phyloP scores from a whole-genome alignment of 176 grass and related monocot species.

The Musa beccarii region DNA sequence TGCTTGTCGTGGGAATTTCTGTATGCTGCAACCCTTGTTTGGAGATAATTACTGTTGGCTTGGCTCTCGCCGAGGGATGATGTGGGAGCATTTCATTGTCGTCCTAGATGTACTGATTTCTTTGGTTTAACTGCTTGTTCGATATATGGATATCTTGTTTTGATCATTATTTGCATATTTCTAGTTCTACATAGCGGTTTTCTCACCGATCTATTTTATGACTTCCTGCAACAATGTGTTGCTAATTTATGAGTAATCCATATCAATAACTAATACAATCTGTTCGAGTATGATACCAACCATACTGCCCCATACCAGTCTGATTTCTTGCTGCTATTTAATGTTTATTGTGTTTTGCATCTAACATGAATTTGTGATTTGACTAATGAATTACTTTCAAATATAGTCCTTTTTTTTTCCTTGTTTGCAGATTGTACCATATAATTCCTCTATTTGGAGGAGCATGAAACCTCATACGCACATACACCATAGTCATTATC shows the following conservation, averaged over 20 bases:
- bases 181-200: no score
- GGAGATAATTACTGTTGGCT: not conserved
- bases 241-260: no score
- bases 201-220: no score
- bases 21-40: not conserved
- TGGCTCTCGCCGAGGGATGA: not conserved
- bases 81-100: not conserved
- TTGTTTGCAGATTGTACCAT: not conserved
- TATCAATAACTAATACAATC: no score
- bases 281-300: no score
- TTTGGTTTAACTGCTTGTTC: not conserved
- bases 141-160: not conserved
- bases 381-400: not conserved
- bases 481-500: slow-evolving; percentile 28
- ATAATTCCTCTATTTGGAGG: slow-evolving; percentile 25
- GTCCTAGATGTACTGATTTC: not conserved
- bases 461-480: slow-evolving; percentile 41
- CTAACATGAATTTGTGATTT: no score
- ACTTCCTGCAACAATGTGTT: no score
- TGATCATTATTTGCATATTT: no score
- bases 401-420: not conserved
- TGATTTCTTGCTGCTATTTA: no score
- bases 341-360: no score
- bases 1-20: not conserved
- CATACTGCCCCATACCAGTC: no score